Conservation (phyloP, 2,329 filamentous ascomycete species). For the Verticillium klebahnii region DNA sequence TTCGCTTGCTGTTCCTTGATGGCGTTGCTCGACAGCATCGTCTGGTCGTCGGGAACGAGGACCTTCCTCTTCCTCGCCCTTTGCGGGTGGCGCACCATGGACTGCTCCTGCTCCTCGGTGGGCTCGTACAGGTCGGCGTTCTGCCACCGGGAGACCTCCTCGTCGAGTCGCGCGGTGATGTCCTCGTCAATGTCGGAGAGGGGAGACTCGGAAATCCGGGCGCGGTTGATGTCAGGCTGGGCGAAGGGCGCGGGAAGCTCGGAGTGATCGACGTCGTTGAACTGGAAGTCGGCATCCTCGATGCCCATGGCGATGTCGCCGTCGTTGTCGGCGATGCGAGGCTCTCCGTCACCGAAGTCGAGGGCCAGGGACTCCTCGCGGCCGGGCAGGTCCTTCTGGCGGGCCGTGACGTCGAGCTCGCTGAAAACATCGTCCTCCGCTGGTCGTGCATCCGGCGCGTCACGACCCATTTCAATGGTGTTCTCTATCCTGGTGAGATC, state of each 20-base stretch:
- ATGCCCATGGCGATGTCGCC: constrained; percentile 61
- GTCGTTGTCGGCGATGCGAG: constrained; percentile 57
- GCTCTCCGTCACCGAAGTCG: constrained; percentile 48
- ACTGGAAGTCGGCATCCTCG: constrained; percentile 60
- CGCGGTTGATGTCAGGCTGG: constrained; percentile 44
- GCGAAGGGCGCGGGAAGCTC: constrained; percentile 44
- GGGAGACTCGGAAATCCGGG: constrained; percentile 64
- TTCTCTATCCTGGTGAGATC: constrained; percentile 47
- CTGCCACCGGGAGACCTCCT: constrained; percentile 47
- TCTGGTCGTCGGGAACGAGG: constrained; percentile 75
- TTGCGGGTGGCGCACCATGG: constrained; percentile 63
- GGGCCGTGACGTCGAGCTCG: constrained; percentile 55
- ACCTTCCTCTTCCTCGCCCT: constrained; percentile 73
- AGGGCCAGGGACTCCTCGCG: constrained; percentile 52
- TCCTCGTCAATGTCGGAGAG: constrained; percentile 63
- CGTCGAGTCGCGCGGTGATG: constrained; percentile 35
- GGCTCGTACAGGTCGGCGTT: constrained; percentile 59
- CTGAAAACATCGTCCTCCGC: constrained; percentile 67
- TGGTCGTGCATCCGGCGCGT: constrained; percentile 64
- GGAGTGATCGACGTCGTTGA: constrained; percentile 54
- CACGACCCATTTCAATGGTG: constrained; percentile 86
- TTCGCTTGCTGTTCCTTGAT: constrained; percentile 86
- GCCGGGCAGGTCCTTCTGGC: constrained; percentile 51
- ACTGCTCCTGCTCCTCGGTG: constrained; percentile 50
- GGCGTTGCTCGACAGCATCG: constrained; percentile 68